Percentiles rank a stretch among this genome's conserved stretches.
These are phyloP conservation scores for Paxillus rubicundulus DNA, from an alignment of 768 basidiomycete species.

Conservation along the genomic window DNA sequence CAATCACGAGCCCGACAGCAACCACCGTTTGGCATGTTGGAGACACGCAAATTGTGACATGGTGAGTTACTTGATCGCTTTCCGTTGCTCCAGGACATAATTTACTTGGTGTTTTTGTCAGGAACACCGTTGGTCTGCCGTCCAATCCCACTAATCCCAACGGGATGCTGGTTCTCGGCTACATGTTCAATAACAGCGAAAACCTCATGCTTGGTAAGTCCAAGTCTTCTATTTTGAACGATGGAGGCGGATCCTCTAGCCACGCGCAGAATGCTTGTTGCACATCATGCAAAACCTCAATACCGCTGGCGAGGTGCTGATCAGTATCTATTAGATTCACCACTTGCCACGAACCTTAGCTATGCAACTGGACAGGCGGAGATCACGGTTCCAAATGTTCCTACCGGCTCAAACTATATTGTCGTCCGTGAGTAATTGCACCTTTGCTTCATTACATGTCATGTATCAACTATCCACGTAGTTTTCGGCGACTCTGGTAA, in stretches of 20 bases:
- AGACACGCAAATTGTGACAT: constrained; percentile 46
- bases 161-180: constrained; percentile 32
- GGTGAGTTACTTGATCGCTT: constrained; percentile 32
- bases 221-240: neutral
- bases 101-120: constrained; percentile 36
- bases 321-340: constrained; percentile 25
- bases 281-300: neutral
- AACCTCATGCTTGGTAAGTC: constrained; percentile 30
- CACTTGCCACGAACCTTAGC: constrained; percentile 34
- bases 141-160: constrained; percentile 27
- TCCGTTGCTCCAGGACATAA: constrained; percentile 28
- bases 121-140: constrained; percentile 23
- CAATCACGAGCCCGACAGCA: constrained; percentile 42
- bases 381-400: constrained; percentile 36
- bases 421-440: constrained; percentile 33
- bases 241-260: neutral
- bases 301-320: constrained; percentile 6
- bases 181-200: constrained; percentile 27
- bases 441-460: too few species aligned
- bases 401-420: constrained; percentile 32
- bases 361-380: constrained; percentile 32
- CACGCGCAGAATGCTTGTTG: neutral
- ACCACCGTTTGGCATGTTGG: constrained; percentile 46
- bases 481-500: constrained; percentile 44
- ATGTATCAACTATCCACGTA: constrained; percentile 9